Conservation (phyloP, 2,329 filamentous ascomycete species). For the Triangularia setosa region DNA sequence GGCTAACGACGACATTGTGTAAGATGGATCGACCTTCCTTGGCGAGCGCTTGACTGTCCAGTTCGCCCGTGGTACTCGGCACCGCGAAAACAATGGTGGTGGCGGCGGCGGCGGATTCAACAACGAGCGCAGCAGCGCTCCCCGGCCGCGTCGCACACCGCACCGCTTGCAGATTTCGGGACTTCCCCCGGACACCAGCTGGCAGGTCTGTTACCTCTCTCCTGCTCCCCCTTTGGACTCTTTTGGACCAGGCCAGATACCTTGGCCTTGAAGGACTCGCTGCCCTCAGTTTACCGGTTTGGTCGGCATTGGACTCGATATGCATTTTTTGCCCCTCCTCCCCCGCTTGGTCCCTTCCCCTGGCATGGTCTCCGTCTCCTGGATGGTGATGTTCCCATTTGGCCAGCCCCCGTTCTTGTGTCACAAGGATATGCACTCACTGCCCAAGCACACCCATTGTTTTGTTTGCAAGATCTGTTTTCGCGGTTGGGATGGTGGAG, state of each 20-base stretch:
- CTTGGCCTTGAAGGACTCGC: not conserved
- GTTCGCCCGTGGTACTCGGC: constrained; percentile 83
- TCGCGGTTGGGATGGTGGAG: not conserved
- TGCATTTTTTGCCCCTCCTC: constrained; percentile 18
- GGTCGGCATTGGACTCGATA: not conserved
- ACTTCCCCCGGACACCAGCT: constrained; percentile 97
- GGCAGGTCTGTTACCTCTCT: constrained; percentile 87
- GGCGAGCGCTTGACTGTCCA: constrained; percentile 96
- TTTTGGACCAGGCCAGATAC: constrained; percentile 20
- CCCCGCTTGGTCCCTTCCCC: not conserved
- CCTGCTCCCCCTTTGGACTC: constrained; percentile 46
- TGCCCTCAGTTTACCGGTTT: not conserved
- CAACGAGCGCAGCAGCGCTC: constrained; percentile 52
- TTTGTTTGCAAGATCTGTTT: not conserved
- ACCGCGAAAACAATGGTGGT: constrained; percentile 47
- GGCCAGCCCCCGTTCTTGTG: not conserved
- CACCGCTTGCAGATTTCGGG: constrained; percentile 97
- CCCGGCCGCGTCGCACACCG: constrained; percentile 86
- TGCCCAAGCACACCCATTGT: not conserved
- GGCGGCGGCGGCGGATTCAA: constrained; percentile 45
- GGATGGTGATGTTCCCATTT: not conserved
- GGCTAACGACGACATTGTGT: constrained; percentile 36
- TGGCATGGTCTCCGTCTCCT: not conserved
- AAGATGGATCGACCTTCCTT: constrained; percentile 98
- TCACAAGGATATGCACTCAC: not conserved